Base-by-base conservation (phyloP, 163 green algal species). In the Scenedesmus sp. region DNA sequence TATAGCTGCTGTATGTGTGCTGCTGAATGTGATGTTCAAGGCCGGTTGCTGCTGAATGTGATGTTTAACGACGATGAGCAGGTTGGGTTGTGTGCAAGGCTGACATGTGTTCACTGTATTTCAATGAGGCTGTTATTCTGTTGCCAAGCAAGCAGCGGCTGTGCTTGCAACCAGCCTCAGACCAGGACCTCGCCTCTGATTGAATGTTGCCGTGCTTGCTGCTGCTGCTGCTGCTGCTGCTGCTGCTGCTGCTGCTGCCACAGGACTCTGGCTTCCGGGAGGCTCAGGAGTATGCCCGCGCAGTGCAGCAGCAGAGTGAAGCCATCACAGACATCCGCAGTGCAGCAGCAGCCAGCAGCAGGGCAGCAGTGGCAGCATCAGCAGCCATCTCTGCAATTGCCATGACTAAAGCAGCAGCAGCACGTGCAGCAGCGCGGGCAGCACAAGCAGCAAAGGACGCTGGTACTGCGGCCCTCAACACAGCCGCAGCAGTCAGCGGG, bases 321-420 rank as follows among this genome's bases (percentile, higher is more conserved):
- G 89, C 88, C 60, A 98, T 98, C 94, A 98, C 96, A 0, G 97
- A 99, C 88, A 94, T 99, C 62, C 97, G 97, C 91, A 96, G 90
- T 9, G 97, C 97, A 5, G 97, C 97, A 23, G 97, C 98, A 85
- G 97, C 97, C 3, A 98, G 94, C 91, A 98, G 96, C 54, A 96
- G 97, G 10, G 97, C 97, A 34, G 97, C 97, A 1, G 97, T 99
- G 7, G 97, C 97, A 4, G 97, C 97, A 52, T 98, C 96, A 26
- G 97, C 97, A 3, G 97, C 97, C 4, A 95, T 98, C 0, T 95
- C 94, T 9, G 97, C 97, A 0, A 96, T 99, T 8, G 97, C 97
- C 0, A 98, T 99, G 73, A 99, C 97, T 20, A 97, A 98, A 85
- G 97, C 97, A 20, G 97, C 97, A 5, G 97, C 97, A n/a, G 96